Percentiles rank a stretch among this genome's conserved stretches.
These are phyloP conservation scores for Saccharomycopsis selenospora DNA, from an alignment of 805 yeast genomes.

Conservation along the genomic window DNA sequence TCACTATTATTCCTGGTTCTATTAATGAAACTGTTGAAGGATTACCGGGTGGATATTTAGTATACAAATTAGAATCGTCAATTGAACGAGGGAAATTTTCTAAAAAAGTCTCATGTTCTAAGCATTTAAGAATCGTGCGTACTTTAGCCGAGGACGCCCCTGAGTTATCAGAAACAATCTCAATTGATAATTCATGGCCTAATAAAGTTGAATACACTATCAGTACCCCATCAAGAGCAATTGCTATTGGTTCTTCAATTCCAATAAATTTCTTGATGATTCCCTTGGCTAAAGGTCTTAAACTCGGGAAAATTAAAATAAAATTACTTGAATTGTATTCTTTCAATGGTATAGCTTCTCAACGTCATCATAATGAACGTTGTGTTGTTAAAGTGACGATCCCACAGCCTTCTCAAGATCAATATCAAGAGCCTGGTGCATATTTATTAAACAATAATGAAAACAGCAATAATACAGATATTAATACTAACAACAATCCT, in stretches of 20 bases:
- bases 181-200: conserved; percentile 95
- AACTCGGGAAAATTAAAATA: conserved; percentile 65
- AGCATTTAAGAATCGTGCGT: conserved; percentile 73
- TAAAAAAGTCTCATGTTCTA: conserved; percentile 54
- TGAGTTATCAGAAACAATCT: conserved; percentile 84
- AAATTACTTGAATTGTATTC: conserved; percentile 61
- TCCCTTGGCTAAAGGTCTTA: conserved; percentile 76
- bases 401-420: conserved; percentile 23
- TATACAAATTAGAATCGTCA: conserved; percentile 67
- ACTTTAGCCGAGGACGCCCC: conserved; percentile 82
- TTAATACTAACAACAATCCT: conserved; percentile 1
- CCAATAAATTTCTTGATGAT: conserved; percentile 65
- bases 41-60: conserved; percentile 66
- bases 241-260: conserved; percentile 78
- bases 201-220: conserved; percentile 83
- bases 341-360: conserved; percentile 18
- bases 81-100: conserved; percentile 79
- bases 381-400: conserved; percentile 44
- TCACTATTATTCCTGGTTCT: conserved; percentile 75
- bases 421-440: conserved; percentile 8
- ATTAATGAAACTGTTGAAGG: conserved; percentile 88
- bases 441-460: background rate
- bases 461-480: conserved; percentile 6
- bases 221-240: conserved; percentile 78
- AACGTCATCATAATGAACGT: conserved; percentile 50